Base-by-base conservation (phyloP, 2,329 filamentous ascomycete genomes). In the Talaromyces sp. region DNA sequence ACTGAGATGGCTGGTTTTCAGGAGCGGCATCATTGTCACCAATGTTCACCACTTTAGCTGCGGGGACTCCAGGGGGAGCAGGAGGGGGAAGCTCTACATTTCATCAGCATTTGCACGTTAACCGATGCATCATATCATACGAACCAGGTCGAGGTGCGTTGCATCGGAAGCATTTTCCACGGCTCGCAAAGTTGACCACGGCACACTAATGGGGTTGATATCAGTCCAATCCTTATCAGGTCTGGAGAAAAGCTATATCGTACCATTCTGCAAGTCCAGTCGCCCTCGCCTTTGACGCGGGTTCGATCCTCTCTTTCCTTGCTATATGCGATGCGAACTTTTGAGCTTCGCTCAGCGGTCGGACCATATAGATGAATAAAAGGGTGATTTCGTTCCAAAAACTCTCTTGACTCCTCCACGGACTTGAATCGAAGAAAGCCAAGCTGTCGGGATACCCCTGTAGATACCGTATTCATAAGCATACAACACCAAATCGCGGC, bases 1-100 rank as follows among this genome's bases (percentile, higher is more conserved):
- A 91, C 60, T 91, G 89, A 1, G 89, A 91, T 1, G 86, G 82
- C 0, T 81, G 86, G 19, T 74, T 77, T 47, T 83, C 78, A 4
- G 79, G 75, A 1, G 79, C 78, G 2, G 74, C 78, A 67, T 83
- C 81, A 57, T 80, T 82, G 53, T 83, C 80, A 20, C 81, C 81
- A 49, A 75, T 77, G 32, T 82, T 82, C 9, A 72, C 70, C 32
- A 77, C 74, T 41, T 74, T 78, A 16, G 70, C 72, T 40, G 73
- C 63, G 49, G 75, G 69, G 48, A 71, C 72, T 9, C 68, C 67
- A 39, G 70, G 72, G 16, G 70, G 69, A 50, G 66, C 63, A 56
- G 72, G 46, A 13, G 58, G 52, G 10, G 71, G 65, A 61, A 58
- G 40, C 52, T 66, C 60, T 63, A 42, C 17, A 32, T n/a, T 29